Evolutionary conservation across 2,329 filamentous ascomycete species (phyloP).

Genomic region (Dothidotthia symphoricarpi): DNA sequence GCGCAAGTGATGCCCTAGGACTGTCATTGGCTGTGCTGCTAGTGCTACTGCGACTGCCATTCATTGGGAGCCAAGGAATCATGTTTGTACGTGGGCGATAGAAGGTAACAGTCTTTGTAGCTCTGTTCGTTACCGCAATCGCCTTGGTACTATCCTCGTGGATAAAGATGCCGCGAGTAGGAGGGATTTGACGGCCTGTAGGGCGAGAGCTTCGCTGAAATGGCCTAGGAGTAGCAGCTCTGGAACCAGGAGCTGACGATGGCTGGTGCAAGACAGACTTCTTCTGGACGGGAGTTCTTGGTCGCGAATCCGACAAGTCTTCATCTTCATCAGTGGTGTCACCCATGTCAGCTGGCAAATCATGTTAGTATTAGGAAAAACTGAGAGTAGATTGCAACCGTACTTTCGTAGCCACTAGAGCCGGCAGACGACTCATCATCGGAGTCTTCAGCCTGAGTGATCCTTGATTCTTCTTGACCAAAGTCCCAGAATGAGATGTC

Average conservation of each 20-base stretch:
- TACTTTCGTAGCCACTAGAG: constrained; percentile 61
- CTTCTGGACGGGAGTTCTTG: constrained; percentile 45
- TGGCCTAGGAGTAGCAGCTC: constrained; percentile 38
- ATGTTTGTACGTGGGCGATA: constrained; percentile 39
- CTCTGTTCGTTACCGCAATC: constrained; percentile 44
- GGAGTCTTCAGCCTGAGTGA: constrained; percentile 32
- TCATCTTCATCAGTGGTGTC: constrained; percentile 56
- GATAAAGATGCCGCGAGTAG: constrained; percentile 38
- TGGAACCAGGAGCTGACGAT: constrained; percentile 45
- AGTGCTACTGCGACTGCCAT: constrained; percentile 39
- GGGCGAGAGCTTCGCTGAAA: constrained; percentile 36
- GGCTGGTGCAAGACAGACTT: constrained; percentile 51
- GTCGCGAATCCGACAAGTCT: constrained; percentile 48
- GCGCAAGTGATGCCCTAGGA: constrained; percentile 37
- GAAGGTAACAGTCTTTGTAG: constrained; percentile 44
- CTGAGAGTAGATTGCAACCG: constrained; percentile 33
- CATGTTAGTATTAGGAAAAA: constrained; percentile 46
- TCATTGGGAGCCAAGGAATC: constrained; percentile 29
- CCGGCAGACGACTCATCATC: constrained; percentile 48
- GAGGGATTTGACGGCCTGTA: constrained; percentile 30
- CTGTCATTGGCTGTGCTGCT: constrained; percentile 43
- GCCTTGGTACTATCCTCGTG: constrained; percentile 39
- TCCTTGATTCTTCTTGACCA: constrained; percentile 48
- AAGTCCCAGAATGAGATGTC: constrained; percentile 63
- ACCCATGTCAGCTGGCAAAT: constrained; percentile 54